Evolutionary conservation across 78 protist species (phyloP).

Genomic region (Dictyostelium firmibasis): DNA sequence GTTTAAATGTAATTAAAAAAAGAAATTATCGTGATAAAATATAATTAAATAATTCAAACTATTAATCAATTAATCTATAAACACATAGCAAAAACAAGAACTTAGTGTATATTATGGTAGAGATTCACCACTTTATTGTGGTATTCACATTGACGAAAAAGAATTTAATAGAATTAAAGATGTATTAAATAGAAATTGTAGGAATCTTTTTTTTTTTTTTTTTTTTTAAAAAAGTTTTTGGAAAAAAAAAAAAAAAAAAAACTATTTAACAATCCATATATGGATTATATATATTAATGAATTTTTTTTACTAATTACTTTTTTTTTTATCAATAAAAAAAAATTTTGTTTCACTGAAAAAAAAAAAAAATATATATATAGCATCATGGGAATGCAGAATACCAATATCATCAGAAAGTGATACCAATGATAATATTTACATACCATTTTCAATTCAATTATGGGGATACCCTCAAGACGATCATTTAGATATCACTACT

Average conservation of each 20-base stretch:
- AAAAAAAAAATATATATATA: too few species aligned
- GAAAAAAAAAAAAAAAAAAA: not conserved
- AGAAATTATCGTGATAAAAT: not conserved
- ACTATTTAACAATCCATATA: too few species aligned
- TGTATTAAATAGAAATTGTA: not conserved
- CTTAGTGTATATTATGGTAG: constrained; percentile 47
- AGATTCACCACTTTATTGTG: constrained; percentile 29
- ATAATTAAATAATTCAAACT: too few species aligned
- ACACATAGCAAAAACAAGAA: not conserved
- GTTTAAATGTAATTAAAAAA: constrained; percentile 10
- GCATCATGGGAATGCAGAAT: constrained; percentile 64
- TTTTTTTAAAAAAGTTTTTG: not conserved
- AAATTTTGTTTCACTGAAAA: too few species aligned
- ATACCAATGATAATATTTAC: not conserved
- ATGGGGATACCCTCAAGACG: constrained; percentile 29
- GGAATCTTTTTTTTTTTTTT: not conserved
- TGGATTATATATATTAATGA: not conserved
- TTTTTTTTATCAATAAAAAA: too few species aligned
- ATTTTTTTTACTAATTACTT: not conserved
- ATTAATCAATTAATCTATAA: too few species aligned
- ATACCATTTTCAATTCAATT: constrained; percentile 37
- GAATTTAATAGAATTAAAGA: constrained; percentile 1
- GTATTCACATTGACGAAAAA: not conserved
- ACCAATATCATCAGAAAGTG: constrained; percentile 26
- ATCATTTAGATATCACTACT: constrained; percentile 27